A percentile compares a stretch with the other conserved stretches of the same genome.
These are phyloP conservation scores for Phytophthora idaei DNA, from an alignment of 352 stramenopile species.

Conservation along the genomic window DNA sequence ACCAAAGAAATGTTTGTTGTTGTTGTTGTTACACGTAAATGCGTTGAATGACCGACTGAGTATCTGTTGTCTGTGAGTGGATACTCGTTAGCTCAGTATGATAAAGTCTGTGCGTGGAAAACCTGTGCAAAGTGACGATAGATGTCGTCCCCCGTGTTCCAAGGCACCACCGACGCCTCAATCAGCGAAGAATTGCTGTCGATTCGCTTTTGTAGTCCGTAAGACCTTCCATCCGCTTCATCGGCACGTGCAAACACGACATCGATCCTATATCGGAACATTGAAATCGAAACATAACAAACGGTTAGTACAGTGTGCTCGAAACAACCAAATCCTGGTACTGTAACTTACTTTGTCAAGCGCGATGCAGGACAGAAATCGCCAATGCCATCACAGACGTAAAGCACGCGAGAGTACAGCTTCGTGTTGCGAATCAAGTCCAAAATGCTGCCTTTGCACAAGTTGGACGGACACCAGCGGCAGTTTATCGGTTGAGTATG, in stretches of 20 bases:
- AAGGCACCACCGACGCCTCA: constrained; percentile 54
- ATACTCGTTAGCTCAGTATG: neutral
- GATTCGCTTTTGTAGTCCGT: constrained; percentile 59
- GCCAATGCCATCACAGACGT: constrained; percentile 69
- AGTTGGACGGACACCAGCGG: constrained; percentile 62
- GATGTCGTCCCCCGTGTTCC: constrained; percentile 70
- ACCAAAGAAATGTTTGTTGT: too few species aligned
- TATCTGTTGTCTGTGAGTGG: too few species aligned
- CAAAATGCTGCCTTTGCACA: constrained; percentile 81
- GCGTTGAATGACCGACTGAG: too few species aligned
- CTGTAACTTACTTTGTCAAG: constrained; percentile 46
- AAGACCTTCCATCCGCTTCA: constrained; percentile 49
- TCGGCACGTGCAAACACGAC: constrained; percentile 67
- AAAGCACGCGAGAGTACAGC: constrained; percentile 52
- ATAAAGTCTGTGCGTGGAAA: constrained; percentile 13
- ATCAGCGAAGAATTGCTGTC: constrained; percentile 38
- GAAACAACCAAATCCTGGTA: neutral
- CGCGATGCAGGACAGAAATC: constrained; percentile 66
- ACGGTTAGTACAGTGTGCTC: neutral
- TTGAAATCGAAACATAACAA: neutral
- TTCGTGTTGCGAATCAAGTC: constrained; percentile 45
- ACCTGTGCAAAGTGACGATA: constrained; percentile 51
- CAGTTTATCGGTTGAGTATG: constrained; percentile 53
- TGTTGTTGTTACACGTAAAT: too few species aligned
- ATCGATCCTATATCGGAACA: constrained; percentile 41